These are phyloP conservation scores for Gryganskiella cystojenkinii DNA, from an alignment of 192 early-diverging fungal genomes.

Conservation along the genomic window DNA sequence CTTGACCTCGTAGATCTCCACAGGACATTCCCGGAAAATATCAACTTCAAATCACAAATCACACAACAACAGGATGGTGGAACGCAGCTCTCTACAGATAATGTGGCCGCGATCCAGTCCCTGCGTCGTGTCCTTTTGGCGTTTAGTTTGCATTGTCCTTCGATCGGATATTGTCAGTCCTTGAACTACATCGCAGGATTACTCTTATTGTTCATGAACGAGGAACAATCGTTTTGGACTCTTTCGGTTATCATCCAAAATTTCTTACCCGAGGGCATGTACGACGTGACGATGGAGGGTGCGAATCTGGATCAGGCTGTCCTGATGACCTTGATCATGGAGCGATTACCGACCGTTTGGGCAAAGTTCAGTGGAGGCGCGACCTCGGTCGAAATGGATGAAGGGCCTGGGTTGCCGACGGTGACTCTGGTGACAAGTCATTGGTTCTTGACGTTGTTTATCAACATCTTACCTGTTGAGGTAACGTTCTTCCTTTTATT, in stretches of 20 bases:
- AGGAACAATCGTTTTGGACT: slow-evolving; percentile 85
- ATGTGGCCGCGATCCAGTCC: slow-evolving; percentile 62
- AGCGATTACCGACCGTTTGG: slow-evolving; percentile 63
- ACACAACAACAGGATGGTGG: slow-evolving; percentile 35
- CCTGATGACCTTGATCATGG: slow-evolving; percentile 66
- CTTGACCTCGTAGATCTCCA: slow-evolving; percentile 67
- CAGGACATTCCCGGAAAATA: slow-evolving; percentile 83
- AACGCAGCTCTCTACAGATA: slow-evolving; percentile 49
- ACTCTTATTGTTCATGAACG: slow-evolving; percentile 76
- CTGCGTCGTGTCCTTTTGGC: slow-evolving; percentile 76
- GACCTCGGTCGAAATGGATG: slow-evolving; percentile 59
- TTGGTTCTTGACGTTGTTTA: slow-evolving; percentile 87
- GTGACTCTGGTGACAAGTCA: slow-evolving; percentile 82
- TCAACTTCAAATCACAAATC: slow-evolving; percentile 67
- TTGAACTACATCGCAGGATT: slow-evolving; percentile 84
- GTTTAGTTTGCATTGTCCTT: slow-evolving; percentile 75
- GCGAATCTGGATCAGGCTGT: slow-evolving; percentile 79
- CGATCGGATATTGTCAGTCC: slow-evolving; percentile 87
- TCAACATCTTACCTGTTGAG: slow-evolving; percentile 81
- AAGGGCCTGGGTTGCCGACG: slow-evolving; percentile 66
- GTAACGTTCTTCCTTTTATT: slow-evolving; percentile 34
- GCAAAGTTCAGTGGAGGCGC: slow-evolving; percentile 53
- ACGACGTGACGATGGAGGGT: slow-evolving; percentile 79
- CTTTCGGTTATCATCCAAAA: slow-evolving; percentile 79
- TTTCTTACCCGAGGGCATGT: slow-evolving; percentile 79